These are phyloP conservation scores for Trypanosoma boissoni DNA, from an alignment of 208 protist genomes.

Conservation along the genomic window DNA sequence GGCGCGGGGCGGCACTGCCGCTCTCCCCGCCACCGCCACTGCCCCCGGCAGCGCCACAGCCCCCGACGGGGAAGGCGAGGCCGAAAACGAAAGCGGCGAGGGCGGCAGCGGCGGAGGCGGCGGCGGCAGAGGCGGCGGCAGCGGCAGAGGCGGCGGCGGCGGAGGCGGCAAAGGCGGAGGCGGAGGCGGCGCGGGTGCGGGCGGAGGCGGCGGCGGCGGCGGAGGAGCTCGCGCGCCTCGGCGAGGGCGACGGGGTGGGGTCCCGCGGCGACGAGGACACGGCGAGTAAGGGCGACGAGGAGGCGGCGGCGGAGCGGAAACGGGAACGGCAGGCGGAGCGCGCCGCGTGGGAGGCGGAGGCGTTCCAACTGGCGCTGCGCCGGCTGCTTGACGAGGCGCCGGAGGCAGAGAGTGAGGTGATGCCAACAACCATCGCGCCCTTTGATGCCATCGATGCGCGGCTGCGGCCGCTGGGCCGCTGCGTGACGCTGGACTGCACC, in stretches of 20 bases:
- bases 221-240: slow-evolving; percentile 24
- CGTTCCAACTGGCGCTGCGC: not conserved
- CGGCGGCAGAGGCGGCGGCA: slow-evolving; percentile 30
- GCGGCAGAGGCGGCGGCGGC: slow-evolving; percentile 20
- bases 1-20: slow-evolving; percentile 20
- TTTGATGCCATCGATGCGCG: slow-evolving; percentile 23
- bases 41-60: not conserved
- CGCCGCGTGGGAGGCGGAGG: slow-evolving; percentile 15
- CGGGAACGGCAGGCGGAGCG: slow-evolving; percentile 30
- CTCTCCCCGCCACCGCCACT: not conserved
- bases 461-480: slow-evolving; percentile 18
- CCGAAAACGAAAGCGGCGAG: slow-evolving; percentile 29
- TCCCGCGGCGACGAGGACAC: slow-evolving; percentile 25
- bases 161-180: slow-evolving; percentile 28
- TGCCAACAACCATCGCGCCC: slow-evolving; percentile 12
- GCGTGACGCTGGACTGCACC: slow-evolving; percentile 28
- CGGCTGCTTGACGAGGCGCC: too few species aligned
- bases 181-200: slow-evolving; percentile 1
- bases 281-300: slow-evolving; percentile 29
- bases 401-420: too few species aligned
- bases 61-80: slow-evolving; percentile 19
- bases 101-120: slow-evolving; percentile 19
- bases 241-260: slow-evolving; percentile 24
- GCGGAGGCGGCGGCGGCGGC: not conserved
- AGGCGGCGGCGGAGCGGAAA: slow-evolving; percentile 17